Conservation (phyloP, 495 filamentous ascomycete species). For the Tuber magnatum region DNA sequence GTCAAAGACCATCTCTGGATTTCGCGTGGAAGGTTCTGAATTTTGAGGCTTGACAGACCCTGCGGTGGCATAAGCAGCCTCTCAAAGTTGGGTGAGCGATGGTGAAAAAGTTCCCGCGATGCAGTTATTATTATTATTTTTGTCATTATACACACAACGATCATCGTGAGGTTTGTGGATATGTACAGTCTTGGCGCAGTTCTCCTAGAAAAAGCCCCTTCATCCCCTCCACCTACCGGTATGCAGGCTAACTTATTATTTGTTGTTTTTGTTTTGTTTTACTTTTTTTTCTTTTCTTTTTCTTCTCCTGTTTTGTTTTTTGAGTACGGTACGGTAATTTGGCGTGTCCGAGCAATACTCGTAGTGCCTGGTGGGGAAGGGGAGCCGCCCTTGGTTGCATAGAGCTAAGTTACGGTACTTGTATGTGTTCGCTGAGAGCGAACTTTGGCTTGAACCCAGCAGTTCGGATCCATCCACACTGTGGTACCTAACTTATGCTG, state of each 20-base stretch:
- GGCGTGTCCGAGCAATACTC: background rate
- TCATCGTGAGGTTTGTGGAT: background rate
- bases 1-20: background rate
- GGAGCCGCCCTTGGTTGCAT: background rate
- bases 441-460: slow-evolving; percentile 34
- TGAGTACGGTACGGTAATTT: background rate
- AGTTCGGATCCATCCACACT: slow-evolving; percentile 34
- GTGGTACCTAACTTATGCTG: background rate
- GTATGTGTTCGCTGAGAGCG: slow-evolving; percentile 8
- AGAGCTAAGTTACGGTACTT: background rate
- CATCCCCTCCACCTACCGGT: background rate
- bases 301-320: background rate
- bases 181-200: background rate
- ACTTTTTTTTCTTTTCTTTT: background rate
- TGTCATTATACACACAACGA: background rate
- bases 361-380: background rate
- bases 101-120: background rate
- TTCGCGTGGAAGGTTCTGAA: background rate
- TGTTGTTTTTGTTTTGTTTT: background rate
- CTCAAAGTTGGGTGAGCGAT: background rate
- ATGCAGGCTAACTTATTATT: background rate
- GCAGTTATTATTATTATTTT: background rate
- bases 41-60: background rate
- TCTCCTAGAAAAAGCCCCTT: background rate
- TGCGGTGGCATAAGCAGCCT: background rate